phyloP scores from a whole-genome alignment of 441 rosid species.

The Macaranga tanarius region DNA sequence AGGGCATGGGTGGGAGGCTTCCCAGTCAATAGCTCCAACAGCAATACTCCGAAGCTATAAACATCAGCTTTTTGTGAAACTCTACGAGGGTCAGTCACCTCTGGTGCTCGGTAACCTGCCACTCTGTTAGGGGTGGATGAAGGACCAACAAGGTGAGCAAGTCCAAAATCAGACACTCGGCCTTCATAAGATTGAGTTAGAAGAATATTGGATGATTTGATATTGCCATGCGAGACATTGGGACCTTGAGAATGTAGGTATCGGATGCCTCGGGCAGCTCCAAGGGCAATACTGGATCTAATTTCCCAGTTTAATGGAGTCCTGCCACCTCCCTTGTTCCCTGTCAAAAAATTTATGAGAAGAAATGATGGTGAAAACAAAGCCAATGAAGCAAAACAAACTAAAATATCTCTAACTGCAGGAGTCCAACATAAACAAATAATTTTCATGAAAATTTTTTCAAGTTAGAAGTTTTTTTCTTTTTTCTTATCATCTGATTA shows the following conservation, averaged over 20 bases:
- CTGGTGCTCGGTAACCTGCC: constrained; percentile 92
- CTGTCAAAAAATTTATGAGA: constrained; percentile 33
- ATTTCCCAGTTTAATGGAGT: constrained; percentile 82
- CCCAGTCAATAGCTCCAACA: constrained; percentile 82
- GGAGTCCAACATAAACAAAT: neutral
- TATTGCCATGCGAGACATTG: constrained; percentile 74
- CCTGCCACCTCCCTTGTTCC: constrained; percentile 89
- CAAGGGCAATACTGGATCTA: constrained; percentile 72
- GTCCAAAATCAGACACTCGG: constrained; percentile 85
- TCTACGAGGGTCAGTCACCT: constrained; percentile 81
- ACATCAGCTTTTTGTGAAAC: constrained; percentile 95
- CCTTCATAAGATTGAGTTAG: constrained; percentile 72
- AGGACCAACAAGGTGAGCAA: constrained; percentile 75
- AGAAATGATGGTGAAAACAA: constrained; percentile 9
- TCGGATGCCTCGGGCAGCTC: constrained; percentile 78
- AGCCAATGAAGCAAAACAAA: neutral
- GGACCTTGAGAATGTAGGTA: constrained; percentile 85
- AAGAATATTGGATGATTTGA: constrained; percentile 84
- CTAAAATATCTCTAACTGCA: neutral
- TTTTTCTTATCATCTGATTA: neutral
- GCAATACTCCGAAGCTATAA: constrained; percentile 87
- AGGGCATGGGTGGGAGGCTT: constrained; percentile 82
- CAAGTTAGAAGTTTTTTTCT: neutral
- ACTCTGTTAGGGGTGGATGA: constrained; percentile 69
- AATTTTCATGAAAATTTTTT: neutral